Evolutionary conservation across 1,284 basidiomycete genomes (phyloP).

Genomic region (Marasmius sp.): DNA sequence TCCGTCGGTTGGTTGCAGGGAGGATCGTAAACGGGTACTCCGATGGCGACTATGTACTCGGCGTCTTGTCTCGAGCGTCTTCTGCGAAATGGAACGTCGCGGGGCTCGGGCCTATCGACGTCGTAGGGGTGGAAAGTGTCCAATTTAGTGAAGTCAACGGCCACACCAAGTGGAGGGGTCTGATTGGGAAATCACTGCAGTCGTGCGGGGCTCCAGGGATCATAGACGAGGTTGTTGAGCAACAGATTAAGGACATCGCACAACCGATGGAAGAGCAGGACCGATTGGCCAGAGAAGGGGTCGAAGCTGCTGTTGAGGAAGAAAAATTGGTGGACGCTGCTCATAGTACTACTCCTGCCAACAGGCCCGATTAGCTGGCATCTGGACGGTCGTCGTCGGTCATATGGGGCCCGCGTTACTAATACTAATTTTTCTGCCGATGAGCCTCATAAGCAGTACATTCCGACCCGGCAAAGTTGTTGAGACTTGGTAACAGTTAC

Average conservation of each 20-base stretch:
- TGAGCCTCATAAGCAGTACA: neutral
- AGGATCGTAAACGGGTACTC: slow-evolving; percentile 75
- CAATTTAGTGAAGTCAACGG: slow-evolving; percentile 53
- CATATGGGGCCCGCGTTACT: neutral
- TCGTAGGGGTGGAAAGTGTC: slow-evolving; percentile 73
- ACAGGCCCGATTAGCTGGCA: neutral
- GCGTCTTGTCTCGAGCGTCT: slow-evolving; percentile 68
- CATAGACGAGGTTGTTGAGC: slow-evolving; percentile 34
- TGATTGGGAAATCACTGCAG: slow-evolving; percentile 47
- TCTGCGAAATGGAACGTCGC: slow-evolving; percentile 68
- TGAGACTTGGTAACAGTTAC: neutral
- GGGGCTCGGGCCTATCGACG: slow-evolving; percentile 61
- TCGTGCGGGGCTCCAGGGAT: slow-evolving; percentile 41
- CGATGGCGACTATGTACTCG: slow-evolving; percentile 72
- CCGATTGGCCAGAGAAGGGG: slow-evolving; percentile 15
- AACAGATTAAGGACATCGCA: slow-evolving; percentile 24
- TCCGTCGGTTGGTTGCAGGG: slow-evolving; percentile 65
- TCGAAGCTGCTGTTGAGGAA: slow-evolving; percentile 12
- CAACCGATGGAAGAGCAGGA: slow-evolving; percentile 12
- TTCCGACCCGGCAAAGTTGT: neutral
- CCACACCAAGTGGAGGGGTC: slow-evolving; percentile 54
- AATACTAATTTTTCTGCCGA: neutral
- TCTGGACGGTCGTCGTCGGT: neutral
- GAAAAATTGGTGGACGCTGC: neutral
- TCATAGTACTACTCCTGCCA: neutral